Conservation (phyloP, 371 early-diverging fungal genomes). For the Cladochytrium tenue region DNA sequence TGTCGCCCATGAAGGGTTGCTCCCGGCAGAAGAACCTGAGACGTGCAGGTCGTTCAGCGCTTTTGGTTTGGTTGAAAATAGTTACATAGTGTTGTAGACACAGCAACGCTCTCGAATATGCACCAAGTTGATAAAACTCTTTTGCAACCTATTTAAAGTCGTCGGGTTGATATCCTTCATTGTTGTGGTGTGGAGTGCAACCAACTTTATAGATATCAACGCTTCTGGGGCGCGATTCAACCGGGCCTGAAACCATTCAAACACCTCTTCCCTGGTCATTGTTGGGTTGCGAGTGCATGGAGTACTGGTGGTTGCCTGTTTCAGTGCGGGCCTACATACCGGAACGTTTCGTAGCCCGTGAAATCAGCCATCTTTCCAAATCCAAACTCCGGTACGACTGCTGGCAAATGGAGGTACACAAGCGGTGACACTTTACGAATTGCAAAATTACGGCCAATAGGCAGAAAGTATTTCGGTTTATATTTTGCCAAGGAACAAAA, state of each 20-base stretch:
- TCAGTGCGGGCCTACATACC: constrained; percentile 6
- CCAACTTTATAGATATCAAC: constrained; percentile 49
- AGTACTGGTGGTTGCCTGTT: neutral
- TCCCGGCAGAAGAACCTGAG: too few species aligned
- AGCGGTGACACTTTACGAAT: neutral
- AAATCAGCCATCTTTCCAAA: constrained; percentile 35
- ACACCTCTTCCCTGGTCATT: constrained; percentile 49
- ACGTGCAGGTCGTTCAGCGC: too few species aligned
- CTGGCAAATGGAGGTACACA: neutral
- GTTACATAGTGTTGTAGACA: constrained; percentile 57
- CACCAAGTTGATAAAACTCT: constrained; percentile 60
- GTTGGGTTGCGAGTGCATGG: constrained; percentile 23
- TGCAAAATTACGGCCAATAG: neutral
- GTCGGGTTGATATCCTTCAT: too few species aligned
- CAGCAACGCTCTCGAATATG: constrained; percentile 49
- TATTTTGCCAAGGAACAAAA: neutral
- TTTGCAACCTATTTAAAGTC: constrained; percentile 55
- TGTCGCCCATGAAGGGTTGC: constrained; percentile 49
- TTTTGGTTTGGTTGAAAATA: too few species aligned
- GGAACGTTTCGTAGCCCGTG: constrained; percentile 33
- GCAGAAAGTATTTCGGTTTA: too few species aligned
- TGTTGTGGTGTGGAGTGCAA: too few species aligned
- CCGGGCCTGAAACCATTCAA: constrained; percentile 52
- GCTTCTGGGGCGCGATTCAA: constrained; percentile 51
- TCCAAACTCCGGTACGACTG: too few species aligned